Base-by-base conservation (phyloP, 306 rosid species). In the Nissolia schottii region DNA sequence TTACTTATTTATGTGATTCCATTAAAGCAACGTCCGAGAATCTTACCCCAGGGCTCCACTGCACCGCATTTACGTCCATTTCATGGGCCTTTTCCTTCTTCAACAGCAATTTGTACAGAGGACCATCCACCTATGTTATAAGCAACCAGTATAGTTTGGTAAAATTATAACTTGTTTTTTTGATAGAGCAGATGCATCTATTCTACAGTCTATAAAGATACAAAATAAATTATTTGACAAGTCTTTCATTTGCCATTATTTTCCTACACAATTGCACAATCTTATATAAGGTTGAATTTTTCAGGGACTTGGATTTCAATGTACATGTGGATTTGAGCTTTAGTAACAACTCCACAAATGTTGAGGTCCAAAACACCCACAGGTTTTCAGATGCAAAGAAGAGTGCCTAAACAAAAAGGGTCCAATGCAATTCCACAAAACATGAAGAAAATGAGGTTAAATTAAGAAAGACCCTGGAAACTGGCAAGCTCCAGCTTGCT, bases 31-130 rank as follows among this genome's bases (percentile, higher is more conserved):
- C 28, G 74, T 38, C 53, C 62, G 23, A 76, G 76, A 82, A 76
- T 67, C 93, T 84, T 86, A 89, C 97, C 93, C 93, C 96, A 71
- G 87, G 91, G 86, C 93, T 85, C 96, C 96, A 89, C 71, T 89
- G 92, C 81, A 89, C 96, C 29, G 82, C 87, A 77, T 94, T 91
- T 79, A 89, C 35, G 63, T 91, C 96, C 96, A 86, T 89, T 65
- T 79, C 87, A 68, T 85, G 97, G 31, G 97, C 94, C 78, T 87
- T 86, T 70, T 92, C 96, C 82, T 87, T 75, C 87, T 86, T 91
- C 63, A 83, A 75, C 65, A 88, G 83, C 80, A 85, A 77, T 76
- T 87, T 89, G 83, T 87, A 90, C 18, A 77, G 77, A 70, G 93
- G 83, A 55, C 85, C 87, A 80, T 74, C 90, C 51, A 63, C 93